Conservation (phyloP, 305 asterid genomes). For the Petunia hybrid region DNA sequence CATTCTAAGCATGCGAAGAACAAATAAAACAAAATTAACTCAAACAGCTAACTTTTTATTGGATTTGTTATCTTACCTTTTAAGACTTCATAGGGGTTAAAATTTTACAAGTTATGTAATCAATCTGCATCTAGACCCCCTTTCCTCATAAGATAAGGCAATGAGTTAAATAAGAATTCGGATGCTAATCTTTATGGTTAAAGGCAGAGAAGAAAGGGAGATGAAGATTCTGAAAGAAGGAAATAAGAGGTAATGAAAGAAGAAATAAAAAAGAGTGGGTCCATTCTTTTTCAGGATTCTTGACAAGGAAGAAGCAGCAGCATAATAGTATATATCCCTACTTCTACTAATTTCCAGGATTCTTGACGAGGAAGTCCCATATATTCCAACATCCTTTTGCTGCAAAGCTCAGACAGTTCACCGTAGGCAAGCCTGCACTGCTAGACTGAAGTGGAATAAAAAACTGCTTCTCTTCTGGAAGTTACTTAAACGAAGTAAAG, state of each 20-base stretch:
- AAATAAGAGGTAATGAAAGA: not conserved
- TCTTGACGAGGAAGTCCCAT: not conserved
- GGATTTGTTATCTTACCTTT: not conserved
- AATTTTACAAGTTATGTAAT: slow-evolving; percentile 1
- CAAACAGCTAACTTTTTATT: not conserved
- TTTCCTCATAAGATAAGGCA: not conserved
- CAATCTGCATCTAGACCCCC: not conserved
- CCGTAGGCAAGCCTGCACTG: too few species aligned
- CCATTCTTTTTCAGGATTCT: slow-evolving; percentile 3
- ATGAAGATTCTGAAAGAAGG: not conserved
- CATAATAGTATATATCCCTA: too few species aligned
- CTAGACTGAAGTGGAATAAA: too few species aligned
- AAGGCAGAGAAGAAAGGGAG: not conserved
- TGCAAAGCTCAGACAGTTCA: not conserved
- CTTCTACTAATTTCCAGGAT: not conserved
- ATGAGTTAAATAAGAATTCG: not conserved
- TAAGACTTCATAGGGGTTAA: not conserved
- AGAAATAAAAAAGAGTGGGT: not conserved
- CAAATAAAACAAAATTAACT: not conserved
- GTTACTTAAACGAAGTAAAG: not conserved
- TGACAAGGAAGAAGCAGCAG: not conserved
- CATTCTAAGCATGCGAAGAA: not conserved
- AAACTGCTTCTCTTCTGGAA: not conserved
- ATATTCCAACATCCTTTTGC: not conserved
- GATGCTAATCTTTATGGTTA: not conserved